These are phyloP conservation scores for Sphaerobolus stellatus DNA, from an alignment of 1,284 basidiomycete genomes.

Conservation along the genomic window DNA sequence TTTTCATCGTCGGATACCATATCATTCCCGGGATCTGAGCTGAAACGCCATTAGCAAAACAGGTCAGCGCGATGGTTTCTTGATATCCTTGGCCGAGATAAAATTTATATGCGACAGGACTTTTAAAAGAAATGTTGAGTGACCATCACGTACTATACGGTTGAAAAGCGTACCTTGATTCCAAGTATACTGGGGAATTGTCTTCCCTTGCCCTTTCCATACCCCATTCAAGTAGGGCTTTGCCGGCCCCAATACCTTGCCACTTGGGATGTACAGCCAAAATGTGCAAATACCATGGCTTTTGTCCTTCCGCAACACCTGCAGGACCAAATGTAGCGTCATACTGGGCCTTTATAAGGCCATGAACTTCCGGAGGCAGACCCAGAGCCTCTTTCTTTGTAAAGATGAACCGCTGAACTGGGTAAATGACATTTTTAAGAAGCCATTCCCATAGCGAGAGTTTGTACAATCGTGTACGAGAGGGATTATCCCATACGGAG, in stretches of 20 bases:
- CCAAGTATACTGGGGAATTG: conserved; percentile 2
- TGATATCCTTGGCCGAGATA: conserved; percentile 8
- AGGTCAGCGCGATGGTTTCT: background rate
- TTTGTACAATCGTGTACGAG: too few species aligned
- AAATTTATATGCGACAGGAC: background rate
- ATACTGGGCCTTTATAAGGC: background rate
- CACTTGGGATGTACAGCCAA: conserved; percentile 7
- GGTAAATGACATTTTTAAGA: conserved; percentile 4
- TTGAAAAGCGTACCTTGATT: conserved; percentile 6
- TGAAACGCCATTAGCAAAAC: background rate
- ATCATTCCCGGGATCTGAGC: conserved; percentile 10
- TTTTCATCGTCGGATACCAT: conserved; percentile 8
- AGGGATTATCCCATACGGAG: too few species aligned
- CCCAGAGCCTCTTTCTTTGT: background rate
- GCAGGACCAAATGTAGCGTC: conserved; percentile 3
- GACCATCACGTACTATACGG: background rate
- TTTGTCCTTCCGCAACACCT: background rate
- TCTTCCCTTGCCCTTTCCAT: conserved; percentile 5
- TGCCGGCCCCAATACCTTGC: conserved; percentile 8
- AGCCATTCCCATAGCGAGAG: conserved; percentile 12
- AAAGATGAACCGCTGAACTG: conserved; percentile 1
- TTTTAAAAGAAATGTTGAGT: background rate
- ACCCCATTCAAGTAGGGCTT: conserved; percentile 6
- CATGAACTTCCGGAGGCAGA: background rate
- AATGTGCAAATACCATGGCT: conserved; percentile 10